These are phyloP conservation scores for Boletales sp. DNA, from an alignment of 768 basidiomycete species.

Conservation along the genomic window DNA sequence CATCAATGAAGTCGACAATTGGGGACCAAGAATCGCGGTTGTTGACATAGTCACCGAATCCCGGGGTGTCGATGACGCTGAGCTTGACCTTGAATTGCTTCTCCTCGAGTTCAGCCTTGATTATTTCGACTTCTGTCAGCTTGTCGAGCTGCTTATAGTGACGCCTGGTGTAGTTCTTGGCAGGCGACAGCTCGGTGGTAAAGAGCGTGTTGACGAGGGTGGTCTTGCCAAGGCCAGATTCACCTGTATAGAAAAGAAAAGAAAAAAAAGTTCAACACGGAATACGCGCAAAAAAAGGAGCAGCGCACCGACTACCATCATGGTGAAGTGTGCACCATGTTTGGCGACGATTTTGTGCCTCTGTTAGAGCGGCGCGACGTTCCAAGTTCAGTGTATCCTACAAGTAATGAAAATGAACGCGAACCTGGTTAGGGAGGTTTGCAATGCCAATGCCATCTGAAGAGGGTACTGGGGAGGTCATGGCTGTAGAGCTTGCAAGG, in stretches of 20 bases:
- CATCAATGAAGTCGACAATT: conserved; percentile 97
- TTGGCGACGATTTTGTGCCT: conserved; percentile 99
- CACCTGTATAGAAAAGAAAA: conserved; percentile 52
- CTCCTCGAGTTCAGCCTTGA: conserved; percentile 99
- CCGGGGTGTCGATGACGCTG: conserved; percentile 97
- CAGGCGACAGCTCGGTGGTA: conserved; percentile 89
- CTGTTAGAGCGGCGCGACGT: conserved; percentile 38
- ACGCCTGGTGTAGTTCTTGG: conserved; percentile 86
- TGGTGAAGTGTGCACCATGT: conserved; percentile 94
- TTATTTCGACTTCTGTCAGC: conserved; percentile 96
- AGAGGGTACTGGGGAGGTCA: conserved; percentile 29
- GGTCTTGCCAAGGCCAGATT: conserved; percentile 96
- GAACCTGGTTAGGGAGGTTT: conserved; percentile 96
- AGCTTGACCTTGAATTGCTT: conserved; percentile 99
- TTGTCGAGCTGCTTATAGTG: conserved; percentile 98
- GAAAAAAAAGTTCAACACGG: background rate
- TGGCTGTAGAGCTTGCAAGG: conserved; percentile 15
- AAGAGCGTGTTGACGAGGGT: conserved; percentile 99
- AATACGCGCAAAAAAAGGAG: background rate
- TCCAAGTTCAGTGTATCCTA: background rate
- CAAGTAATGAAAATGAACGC: conserved; percentile 11
- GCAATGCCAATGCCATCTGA: conserved; percentile 89
- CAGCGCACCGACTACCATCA: conserved; percentile 91
- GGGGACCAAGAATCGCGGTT: conserved; percentile 98
- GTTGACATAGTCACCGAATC: conserved; percentile 99